Percentiles rank a stretch among this genome's conserved stretches.
These are phyloP conservation scores for Tetramitus jugosus DNA, from an alignment of 208 protist genomes.

Conservation along the genomic window DNA sequence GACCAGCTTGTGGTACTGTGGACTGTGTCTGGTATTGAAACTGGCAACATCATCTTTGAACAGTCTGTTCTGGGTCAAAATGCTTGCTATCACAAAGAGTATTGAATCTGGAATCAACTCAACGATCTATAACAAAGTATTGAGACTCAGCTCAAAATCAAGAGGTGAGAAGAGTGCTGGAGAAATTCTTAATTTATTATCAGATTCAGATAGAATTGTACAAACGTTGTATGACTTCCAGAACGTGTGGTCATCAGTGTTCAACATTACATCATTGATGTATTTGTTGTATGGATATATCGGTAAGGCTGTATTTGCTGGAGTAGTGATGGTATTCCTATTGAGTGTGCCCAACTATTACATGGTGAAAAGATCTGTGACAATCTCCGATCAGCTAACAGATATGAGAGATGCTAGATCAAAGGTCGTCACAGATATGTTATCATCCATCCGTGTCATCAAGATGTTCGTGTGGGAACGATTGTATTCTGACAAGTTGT, in stretches of 20 bases:
- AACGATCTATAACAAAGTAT: conserved; percentile 7
- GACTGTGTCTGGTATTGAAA: too few relatives aligned
- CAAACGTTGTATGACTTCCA: conserved; percentile 40
- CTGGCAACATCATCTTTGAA: too few relatives aligned
- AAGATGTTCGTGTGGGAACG: conserved; percentile 78
- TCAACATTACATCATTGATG: conserved; percentile 55
- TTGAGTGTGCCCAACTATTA: conserved; percentile 38
- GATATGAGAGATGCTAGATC: conserved; percentile 65
- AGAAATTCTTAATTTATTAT: conserved; percentile 4
- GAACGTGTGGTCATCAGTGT: conserved; percentile 44
- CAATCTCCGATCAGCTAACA: conserved; percentile 31
- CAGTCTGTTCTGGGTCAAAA: too few relatives aligned
- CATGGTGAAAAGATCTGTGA: conserved; percentile 36
- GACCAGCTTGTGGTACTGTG: too few relatives aligned
- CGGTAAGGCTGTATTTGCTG: too few relatives aligned
- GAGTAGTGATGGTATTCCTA: too few relatives aligned
- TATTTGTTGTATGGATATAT: too few relatives aligned
- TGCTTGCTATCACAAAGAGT: too few relatives aligned
- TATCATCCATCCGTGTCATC: conserved; percentile 71
- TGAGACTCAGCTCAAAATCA: background rate
- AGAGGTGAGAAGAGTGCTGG: background rate
- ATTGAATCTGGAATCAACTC: too few relatives aligned
- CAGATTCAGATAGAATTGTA: background rate
- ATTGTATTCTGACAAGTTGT: conserved; percentile 38
- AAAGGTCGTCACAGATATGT: conserved; percentile 68